These are phyloP conservation scores for Penicillium expansum DNA, from an alignment of 2,329 filamentous ascomycete genomes.

Conservation along the genomic window DNA sequence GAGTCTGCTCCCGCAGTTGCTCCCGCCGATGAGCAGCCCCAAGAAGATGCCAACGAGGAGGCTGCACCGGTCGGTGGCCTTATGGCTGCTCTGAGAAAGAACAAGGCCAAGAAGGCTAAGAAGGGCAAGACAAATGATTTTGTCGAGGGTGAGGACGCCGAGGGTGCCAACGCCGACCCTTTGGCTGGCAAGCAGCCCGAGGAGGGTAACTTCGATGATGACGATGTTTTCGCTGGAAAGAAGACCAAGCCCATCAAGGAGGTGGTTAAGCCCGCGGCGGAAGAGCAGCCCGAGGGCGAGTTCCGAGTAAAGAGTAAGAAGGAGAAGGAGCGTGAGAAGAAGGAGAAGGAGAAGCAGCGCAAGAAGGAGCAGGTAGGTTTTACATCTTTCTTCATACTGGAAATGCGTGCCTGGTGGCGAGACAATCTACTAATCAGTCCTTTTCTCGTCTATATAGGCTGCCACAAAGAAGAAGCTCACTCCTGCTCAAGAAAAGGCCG, in stretches of 20 bases:
- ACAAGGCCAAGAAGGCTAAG: conserved; percentile 84
- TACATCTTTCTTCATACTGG: neutral
- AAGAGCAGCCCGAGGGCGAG: conserved; percentile 50
- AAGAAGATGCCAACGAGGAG: conserved; percentile 51
- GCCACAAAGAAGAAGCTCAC: conserved; percentile 74
- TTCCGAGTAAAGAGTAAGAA: conserved; percentile 88
- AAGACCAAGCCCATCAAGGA: conserved; percentile 57
- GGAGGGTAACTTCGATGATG: conserved; percentile 78
- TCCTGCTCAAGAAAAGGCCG: conserved; percentile 52
- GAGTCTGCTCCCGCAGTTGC: conserved; percentile 60
- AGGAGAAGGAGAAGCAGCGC: conserved; percentile 95
- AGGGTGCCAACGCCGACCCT: conserved; percentile 37
- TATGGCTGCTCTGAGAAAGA: conserved; percentile 77
- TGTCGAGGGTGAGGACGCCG: conserved; percentile 64
- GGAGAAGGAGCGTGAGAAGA: conserved; percentile 97
- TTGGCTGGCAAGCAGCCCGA: conserved; percentile 68
- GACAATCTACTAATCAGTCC: conserved; percentile 6
- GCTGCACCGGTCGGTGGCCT: conserved; percentile 62
- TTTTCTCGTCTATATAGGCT: conserved; percentile 52
- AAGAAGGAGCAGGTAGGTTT: conserved; percentile 89
- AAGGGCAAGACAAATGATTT: conserved; percentile 78
- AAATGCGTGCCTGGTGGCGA: neutral
- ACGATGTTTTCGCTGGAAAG: conserved; percentile 80
- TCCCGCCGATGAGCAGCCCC: conserved; percentile 47
- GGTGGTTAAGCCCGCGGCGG: conserved; percentile 48